Evolutionary conservation across 805 yeast species (phyloP), one percentile per base, ranked within the genome.

Genomic region (Barnettozyma populi): DNA sequence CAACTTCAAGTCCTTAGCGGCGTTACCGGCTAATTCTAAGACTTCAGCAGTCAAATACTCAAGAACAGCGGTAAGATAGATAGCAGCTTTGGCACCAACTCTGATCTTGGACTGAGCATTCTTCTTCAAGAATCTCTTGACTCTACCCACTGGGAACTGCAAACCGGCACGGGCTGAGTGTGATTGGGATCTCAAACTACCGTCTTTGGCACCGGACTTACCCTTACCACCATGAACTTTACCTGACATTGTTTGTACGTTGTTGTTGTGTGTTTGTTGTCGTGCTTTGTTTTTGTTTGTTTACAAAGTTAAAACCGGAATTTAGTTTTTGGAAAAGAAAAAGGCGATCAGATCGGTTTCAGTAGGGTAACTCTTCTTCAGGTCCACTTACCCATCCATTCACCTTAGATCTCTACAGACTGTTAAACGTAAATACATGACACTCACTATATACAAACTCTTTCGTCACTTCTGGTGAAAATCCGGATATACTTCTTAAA

Each of bases 81-180:
- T 92, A 43, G 99, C 98, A 38, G 97, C 84, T 71, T 84, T 70
- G 67, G 86, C 79, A 50, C 96, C 96, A 43, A 89, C 95, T 68
- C 96, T 73, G 55, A 79, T 78, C 63, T 77, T 80, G 70, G 87
- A 88, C 66, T 88, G 94, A 19, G 96, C 95, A 55, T 85, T 87
- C 68, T 78, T 84, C 75, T 90, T 92, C 69, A 94, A 76, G 67
- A 90, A 92, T 75, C 99, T 82, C 80, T 94, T 92, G 60, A 94
- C 90, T 84, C 99, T 89, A 51, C 99, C 99, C 35, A 95, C 98
- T 44, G 99, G 99, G 74, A 94, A 94, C 67, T 86, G 94, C 66
- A 90, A 74, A 23, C 97, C 97, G 24, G 97, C 97, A 68, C 95
- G 83, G 9, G 96, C 95, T 6, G 96, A 87, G 59, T 90, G 95